Percentiles rank a stretch among this genome's conserved stretches.
These are phyloP conservation scores for Xylaria sp. DNA, from an alignment of 2,329 filamentous ascomycete species.

Conservation along the genomic window DNA sequence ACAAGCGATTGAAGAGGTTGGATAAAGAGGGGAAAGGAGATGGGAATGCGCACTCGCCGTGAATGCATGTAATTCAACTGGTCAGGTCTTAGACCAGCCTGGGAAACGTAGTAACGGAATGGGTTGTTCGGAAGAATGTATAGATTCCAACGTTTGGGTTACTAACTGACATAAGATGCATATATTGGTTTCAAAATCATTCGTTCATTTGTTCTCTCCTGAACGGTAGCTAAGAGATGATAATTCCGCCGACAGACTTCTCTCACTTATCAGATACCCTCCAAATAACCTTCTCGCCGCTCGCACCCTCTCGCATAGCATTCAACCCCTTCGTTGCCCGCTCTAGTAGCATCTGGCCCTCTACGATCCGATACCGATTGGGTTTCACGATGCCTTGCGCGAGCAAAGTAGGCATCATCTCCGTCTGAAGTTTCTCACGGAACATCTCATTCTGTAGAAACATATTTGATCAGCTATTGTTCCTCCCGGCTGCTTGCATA, in stretches of 20 bases:
- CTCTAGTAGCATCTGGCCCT: constrained; percentile 47
- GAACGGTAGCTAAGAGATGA: too few relatives aligned
- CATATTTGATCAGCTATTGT: neutral
- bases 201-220: too few relatives aligned
- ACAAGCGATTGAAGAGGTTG: neutral
- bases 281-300: constrained; percentile 51
- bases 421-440: constrained; percentile 58
- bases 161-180: too few relatives aligned
- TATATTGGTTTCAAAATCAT: too few relatives aligned
- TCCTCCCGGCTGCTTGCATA: neutral
- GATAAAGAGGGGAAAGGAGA: neutral
- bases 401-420: constrained; percentile 59
- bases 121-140: too few relatives aligned
- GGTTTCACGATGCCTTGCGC: constrained; percentile 47
- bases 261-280: constrained; percentile 33
- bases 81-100: neutral
- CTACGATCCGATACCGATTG: constrained; percentile 49
- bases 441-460: constrained; percentile 58
- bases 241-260: too few relatives aligned
- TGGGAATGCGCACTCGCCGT: too few relatives aligned
- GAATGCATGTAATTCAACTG: too few relatives aligned
- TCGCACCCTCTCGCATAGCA: constrained; percentile 46
- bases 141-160: too few relatives aligned
- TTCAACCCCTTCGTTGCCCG: constrained; percentile 48
- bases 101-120: neutral